Conservation (phyloP, 768 basidiomycete species). For the Russula griseocarnosa region DNA sequence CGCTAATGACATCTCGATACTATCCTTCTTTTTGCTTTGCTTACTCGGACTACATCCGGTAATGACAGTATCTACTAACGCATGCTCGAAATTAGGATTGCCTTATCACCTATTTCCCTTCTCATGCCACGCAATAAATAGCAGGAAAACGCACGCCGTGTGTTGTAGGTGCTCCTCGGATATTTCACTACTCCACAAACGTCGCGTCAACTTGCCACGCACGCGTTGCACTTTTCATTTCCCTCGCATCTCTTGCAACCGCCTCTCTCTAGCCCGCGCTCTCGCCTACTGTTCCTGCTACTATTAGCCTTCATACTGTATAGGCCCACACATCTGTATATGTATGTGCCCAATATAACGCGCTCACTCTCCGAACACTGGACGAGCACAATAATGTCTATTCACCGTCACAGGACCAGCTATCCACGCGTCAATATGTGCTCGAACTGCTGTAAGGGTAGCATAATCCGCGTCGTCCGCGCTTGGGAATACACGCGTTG, state of each 20-base stretch:
- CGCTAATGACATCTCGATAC: slow-evolving; percentile 1
- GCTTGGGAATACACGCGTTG: no score
- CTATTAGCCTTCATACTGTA: slow-evolving; percentile 13
- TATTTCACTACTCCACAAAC: background rate
- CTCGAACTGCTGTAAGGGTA: no score
- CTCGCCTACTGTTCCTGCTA: background rate
- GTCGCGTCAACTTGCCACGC: background rate
- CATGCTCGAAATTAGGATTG: slow-evolving; percentile 10
- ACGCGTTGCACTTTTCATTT: background rate
- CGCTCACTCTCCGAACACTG: background rate
- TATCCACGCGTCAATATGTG: no score
- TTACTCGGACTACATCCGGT: slow-evolving; percentile 2
- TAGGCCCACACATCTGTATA: slow-evolving; percentile 19
- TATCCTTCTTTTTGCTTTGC: background rate
- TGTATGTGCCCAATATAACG: slow-evolving; percentile 19
- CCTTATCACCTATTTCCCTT: slow-evolving; percentile 9
- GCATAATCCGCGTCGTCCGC: no score
- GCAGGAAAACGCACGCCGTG: slow-evolving; percentile 3
- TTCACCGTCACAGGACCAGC: no score
- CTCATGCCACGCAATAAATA: slow-evolving; percentile 8
- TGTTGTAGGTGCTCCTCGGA: slow-evolving; percentile 2
- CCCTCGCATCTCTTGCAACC: background rate
- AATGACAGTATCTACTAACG: slow-evolving; percentile 17
- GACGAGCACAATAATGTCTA: background rate
- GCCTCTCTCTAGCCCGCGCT: background rate